phyloP scores from a whole-genome alignment of 306 rosid species.

The Malus sylvestris region DNA sequence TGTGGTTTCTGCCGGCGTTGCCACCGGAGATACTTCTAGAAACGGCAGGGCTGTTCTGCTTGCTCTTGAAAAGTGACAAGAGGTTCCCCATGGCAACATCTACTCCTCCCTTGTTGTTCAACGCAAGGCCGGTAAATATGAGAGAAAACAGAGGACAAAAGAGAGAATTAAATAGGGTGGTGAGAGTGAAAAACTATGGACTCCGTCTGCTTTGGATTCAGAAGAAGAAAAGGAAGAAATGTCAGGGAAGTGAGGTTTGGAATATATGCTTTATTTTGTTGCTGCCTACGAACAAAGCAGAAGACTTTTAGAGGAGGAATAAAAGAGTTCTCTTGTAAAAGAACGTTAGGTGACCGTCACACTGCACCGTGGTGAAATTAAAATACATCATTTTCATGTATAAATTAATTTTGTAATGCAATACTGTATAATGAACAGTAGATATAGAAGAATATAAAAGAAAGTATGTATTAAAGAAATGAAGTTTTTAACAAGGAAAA shows the following conservation, averaged over 20 bases:
- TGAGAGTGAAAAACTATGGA: neutral
- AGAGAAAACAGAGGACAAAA: neutral
- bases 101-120: neutral
- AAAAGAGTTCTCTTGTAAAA: neutral
- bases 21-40: neutral
- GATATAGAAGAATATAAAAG: too few relatives aligned
- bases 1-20: neutral
- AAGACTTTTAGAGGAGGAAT: neutral
- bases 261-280: neutral
- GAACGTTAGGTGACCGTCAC: neutral
- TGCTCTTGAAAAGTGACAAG: slow-evolving; percentile 8
- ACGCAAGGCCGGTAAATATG: neutral
- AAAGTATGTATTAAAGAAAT: too few relatives aligned
- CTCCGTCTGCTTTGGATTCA: neutral
- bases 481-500: too few relatives aligned
- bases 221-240: neutral
- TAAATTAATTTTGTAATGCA: too few relatives aligned
- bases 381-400: too few relatives aligned
- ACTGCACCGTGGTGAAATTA: neutral
- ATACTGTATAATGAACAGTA: too few relatives aligned
- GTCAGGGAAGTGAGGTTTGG: neutral
- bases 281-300: neutral
- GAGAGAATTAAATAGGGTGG: neutral
- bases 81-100: slow-evolving; percentile 39
- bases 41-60: neutral